phyloP scores from a whole-genome alignment of 768 basidiomycete species.

The Scleroderma citrinum region DNA sequence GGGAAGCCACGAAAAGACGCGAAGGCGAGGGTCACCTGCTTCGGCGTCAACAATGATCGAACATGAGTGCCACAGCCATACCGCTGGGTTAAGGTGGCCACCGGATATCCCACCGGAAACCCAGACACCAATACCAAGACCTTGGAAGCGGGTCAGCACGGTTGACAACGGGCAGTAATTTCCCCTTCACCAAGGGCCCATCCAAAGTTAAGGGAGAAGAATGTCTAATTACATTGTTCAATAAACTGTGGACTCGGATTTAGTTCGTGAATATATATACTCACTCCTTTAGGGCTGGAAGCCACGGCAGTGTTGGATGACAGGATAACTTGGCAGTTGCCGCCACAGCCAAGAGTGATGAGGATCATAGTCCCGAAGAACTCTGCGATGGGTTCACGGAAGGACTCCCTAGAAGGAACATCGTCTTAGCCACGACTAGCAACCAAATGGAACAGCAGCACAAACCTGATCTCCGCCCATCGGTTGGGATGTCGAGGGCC shows the following conservation, averaged over 20 bases:
- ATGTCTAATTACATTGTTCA: constrained; percentile 9
- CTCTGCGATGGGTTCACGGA: constrained; percentile 60
- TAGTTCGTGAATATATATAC: constrained; percentile 17
- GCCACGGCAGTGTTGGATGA: constrained; percentile 41
- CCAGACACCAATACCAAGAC: constrained; percentile 65
- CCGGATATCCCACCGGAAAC: constrained; percentile 61
- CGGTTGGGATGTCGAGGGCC: constrained; percentile 32
- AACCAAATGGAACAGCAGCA: background rate
- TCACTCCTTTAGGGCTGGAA: constrained; percentile 49
- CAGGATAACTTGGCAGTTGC: constrained; percentile 51
- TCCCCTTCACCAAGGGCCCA: constrained; percentile 26
- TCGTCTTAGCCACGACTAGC: background rate
- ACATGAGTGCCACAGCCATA: constrained; percentile 21
- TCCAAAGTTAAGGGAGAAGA: constrained; percentile 23
- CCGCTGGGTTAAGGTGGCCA: constrained; percentile 72
- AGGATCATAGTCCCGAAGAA: constrained; percentile 56
- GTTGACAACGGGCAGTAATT: background rate
- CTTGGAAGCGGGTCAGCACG: constrained; percentile 15
- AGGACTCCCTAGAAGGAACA: constrained; percentile 27
- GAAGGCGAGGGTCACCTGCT: constrained; percentile 61
- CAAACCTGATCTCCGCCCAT: constrained; percentile 52
- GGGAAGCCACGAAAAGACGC: constrained; percentile 71
- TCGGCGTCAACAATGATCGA: constrained; percentile 2
- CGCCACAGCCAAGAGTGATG: constrained; percentile 54
- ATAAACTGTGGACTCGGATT: background rate